Base-by-base conservation (phyloP, 2,329 filamentous ascomycete species). In the Coniochaeta sp. region DNA sequence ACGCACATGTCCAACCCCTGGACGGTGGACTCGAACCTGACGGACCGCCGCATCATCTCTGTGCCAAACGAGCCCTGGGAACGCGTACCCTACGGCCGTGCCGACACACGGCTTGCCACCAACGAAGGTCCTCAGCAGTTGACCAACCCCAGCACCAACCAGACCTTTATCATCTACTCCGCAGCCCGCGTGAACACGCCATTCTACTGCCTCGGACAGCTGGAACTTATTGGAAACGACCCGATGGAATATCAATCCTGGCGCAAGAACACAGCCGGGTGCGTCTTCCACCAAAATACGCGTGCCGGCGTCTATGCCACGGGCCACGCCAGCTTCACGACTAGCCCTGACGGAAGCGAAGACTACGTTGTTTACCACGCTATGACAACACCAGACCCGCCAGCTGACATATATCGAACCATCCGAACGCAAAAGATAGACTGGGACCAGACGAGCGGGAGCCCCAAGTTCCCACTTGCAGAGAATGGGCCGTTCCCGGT, bases 121-220 rank as follows among this genome's bases (percentile, higher is more conserved):
- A 73, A 74, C 60, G 72, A 74, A 57, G 72, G 71, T 1, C 72
- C 71, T 1, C 67, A 73, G 60, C 71, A 73, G 59, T 71, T 74
- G 54, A 68, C 65, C n/a, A 73, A 74, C 58, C 72, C 72, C 12
- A 67, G 62, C 59, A 74, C 71, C 40, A 71, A 71, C 22, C 72
- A 74, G 58, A 69, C 70, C 59, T 73, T 74, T 47, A 66, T 73
- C 28, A 68, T 74, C 19, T 74, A 73, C 63, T 73, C 71, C 12
- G 72, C 70, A 9, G 71, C 72, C n/a, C 67, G 72, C 11, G 71
- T 74, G 9, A 72, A 73, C 59, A 74, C 72, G 8, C 72, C 72
- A 2, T 73, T 69, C 62, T 74, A 74, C 63, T 74, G 71, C 60
- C 66, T 74, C 0, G 72, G 71, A 0, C 67, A 73, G 69, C 67